Evolutionary conservation across 2,329 filamentous ascomycete species (phyloP), one percentile per base, ranked within the genome.

Genomic region (Rachicladosporium sp.): DNA sequence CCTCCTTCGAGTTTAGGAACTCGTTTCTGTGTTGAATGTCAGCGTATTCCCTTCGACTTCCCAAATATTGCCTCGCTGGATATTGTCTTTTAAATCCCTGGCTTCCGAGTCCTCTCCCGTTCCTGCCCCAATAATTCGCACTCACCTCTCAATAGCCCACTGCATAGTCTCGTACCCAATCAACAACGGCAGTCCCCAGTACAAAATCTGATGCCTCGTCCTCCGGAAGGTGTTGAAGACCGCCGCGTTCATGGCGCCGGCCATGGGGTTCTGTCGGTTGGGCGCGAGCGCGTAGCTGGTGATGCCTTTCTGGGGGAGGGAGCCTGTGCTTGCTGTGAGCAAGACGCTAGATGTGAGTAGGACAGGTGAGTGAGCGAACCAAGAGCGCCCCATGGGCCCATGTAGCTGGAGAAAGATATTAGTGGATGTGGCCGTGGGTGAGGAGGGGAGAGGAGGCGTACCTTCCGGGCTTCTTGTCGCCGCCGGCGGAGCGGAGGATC

Each of bases 181-280:
- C 48, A 91, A 55, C 53, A 94, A 68, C 31, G 88, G 82, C 44
- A 91, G 83, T 19, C 80, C 74, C 65, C 88, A 79, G 76, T 88
- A 98, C 53, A 96, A 78, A 52, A 93, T 78, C 73, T 96, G 91
- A 53, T 73, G 65, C 62, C 78, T 80, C 67, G 82, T 83, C 57
- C 91, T 79, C 65, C 91, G 80, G 75, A 82, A 93, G 55, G 78
- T 80, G 76, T 98, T 98, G 80, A 96, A 96, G 70, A 96, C 68
- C 58, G 88, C 89, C 51, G 80, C 82, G 64, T 89, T 69, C 49
- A 73, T 65, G 44, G 80, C 70, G 55, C 84, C 85, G 48, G 86
- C 86, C 51, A 93, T 73, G 48, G 87, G 83, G 58, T 83, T 80
- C 71, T 94, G 89, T 61, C 83, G 81, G 75, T 98, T 96, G 51